Base-by-base conservation (phyloP, 805 yeast genomes). In the Wickerhamiella brachini region DNA sequence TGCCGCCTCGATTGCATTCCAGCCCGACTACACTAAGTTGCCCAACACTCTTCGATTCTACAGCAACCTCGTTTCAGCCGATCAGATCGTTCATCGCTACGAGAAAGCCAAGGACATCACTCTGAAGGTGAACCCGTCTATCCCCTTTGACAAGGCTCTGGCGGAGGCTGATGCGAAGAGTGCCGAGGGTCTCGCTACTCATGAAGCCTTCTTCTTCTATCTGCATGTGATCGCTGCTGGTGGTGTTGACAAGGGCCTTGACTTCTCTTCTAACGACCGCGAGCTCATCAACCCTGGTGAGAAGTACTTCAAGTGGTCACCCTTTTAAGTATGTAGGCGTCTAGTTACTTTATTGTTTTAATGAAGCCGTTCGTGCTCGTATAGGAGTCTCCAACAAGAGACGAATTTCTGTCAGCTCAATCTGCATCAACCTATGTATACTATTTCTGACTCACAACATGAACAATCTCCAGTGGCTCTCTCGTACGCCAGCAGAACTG, bases 41-140 rank as follows among this genome's bases (percentile, higher is more conserved):
- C 80, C 81, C 23, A 72, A 77, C 53, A 55, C 48, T 18, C 52
- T 77, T 18, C 69, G 72, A 58, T 59, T 76, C 34, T 68, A 66
- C 48, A 72, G 79, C 18, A 76, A 68, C 38, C 56, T 49, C n/a
- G 61, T 69, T 42, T 59, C 76, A 0, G 61, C 68, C 31, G 68
- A 68, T 51, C 68, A 74, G 17, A 60, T 74, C 4, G 61, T 69
- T 49, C 56, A 64, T 10, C 63, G 54, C 39, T 78, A 73, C 56
- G 78, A 75, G 59, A 57, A 66, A 53, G 50, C 57, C 10, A 69
- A 72, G 54, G 57, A 64, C 44, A 24, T 38, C 17, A 22, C 26
- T 7, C 23, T 38, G 48, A 67, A 68, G 45, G 20, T 24, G 15
- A 20, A 24, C n/a, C n/a, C 42, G 3, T 24, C 34, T n/a, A 24